Base-by-base conservation (phyloP, 345 rosid genomes). In the Arabis alpina region DNA sequence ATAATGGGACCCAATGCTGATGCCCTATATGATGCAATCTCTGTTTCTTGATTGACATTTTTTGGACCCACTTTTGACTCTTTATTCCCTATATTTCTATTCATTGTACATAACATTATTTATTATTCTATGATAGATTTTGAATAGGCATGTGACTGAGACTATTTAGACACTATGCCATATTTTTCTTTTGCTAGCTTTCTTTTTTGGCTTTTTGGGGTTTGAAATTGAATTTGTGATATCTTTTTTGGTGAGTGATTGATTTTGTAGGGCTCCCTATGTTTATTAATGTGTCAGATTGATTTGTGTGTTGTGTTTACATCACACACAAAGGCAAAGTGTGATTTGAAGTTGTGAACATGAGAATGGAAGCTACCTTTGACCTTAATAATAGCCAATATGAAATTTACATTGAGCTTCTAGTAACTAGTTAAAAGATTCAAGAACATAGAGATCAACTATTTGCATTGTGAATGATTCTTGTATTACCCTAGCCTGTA, bases 21-120 rank as follows among this genome's bases (percentile, higher is more conserved):
- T 74, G 68, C 78, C 78, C 51, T 55, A 5, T 25, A 47, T 64
- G 76, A 74, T 64, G 76, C 58, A 72, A 61, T 52, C 73, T 67
- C 73, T 74, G 57, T 74, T 59, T 73, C 45, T 59, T 60, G 68
- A 59, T 74, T 59, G 78, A 74, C 78, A 67, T 66, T 3, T 60
- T 66, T 37, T 67, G 56, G 68, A 52, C 78, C 68, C 73, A 58
- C 47, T 49, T 72, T 53, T 73, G 61, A 65, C 72, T 24, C 40
- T 51, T 25, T 34, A 60, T 19, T 19, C 47, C 14, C 13, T 6
- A 32, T 32, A 32, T 32, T 1, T 32, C 6, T 32, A 0, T 32
- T 32, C 36, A 32, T 36, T 8, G 40, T 36, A 8, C 10, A 36
- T 36, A 19, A 37, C 25, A 32, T 36, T 36, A 40, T 25, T 36